These are phyloP conservation scores for Phalaenopsis aphrodite DNA, from an alignment of 106 monocot genomes.

Conservation along the genomic window DNA sequence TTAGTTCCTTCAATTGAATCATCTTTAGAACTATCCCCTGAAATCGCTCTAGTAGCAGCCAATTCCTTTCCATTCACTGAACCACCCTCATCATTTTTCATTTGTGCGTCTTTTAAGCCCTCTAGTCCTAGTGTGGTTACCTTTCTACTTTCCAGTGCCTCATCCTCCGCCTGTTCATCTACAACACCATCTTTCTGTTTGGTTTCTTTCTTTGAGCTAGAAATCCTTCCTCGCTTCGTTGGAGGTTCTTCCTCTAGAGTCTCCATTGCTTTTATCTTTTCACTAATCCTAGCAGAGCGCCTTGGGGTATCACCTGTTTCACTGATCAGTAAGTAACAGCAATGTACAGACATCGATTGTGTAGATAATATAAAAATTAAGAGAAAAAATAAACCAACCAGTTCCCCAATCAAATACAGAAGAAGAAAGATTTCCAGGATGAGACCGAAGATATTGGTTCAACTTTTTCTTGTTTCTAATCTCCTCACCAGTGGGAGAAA, in stretches of 20 bases:
- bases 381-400: constrained; percentile 24
- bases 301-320: constrained; percentile 66
- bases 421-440: constrained; percentile 45
- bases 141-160: not conserved
- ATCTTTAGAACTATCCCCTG: not conserved
- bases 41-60: not conserved
- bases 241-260: constrained; percentile 39
- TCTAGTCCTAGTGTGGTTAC: not conserved
- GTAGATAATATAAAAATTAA: not conserved
- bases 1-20: not conserved
- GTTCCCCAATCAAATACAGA: constrained; percentile 79
- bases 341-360: not conserved
- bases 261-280: constrained; percentile 42
- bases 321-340: not conserved
- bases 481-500: constrained; percentile 71
- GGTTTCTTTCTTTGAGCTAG: constrained; percentile 25
- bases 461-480: constrained; percentile 59
- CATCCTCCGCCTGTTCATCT: constrained; percentile 6
- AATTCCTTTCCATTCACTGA: not conserved
- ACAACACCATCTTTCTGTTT: constrained; percentile 21
- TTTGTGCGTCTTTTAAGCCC: constrained; percentile 8
- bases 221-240: constrained; percentile 41
- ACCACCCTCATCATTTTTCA: constrained; percentile 29
- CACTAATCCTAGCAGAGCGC: constrained; percentile 70
- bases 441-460: constrained; percentile 48